phyloP scores from a whole-genome alignment of 2,329 filamentous ascomycete genomes.

The Sclerotiophoma versabilis region DNA sequence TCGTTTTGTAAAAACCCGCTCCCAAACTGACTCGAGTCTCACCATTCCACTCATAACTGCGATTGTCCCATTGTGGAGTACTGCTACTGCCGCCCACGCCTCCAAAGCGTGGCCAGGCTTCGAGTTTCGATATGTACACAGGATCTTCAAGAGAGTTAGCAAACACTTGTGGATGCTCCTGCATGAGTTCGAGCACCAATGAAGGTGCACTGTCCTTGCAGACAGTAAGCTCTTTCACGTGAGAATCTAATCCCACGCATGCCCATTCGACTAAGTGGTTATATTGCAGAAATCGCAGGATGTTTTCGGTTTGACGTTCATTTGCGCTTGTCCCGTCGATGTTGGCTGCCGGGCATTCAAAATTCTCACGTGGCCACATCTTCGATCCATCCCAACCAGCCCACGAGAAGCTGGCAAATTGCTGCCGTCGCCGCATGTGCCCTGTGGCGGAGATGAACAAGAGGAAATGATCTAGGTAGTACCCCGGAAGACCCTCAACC shows the following conservation, averaged over 20 bases:
- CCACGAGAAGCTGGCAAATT: slow-evolving; percentile 13
- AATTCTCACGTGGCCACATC: slow-evolving; percentile 11
- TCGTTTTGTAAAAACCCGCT: background rate
- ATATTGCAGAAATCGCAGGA: background rate
- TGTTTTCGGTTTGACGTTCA: background rate
- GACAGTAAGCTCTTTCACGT: background rate
- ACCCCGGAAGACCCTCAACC: slow-evolving; percentile 7
- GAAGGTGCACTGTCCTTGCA: background rate
- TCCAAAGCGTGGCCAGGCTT: background rate
- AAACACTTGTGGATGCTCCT: background rate
- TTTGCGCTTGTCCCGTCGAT: background rate
- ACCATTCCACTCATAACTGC: background rate
- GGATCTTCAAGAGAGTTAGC: background rate
- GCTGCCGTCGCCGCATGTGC: slow-evolving; percentile 4
- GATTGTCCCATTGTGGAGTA: background rate
- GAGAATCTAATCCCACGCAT: background rate
- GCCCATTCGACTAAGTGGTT: background rate
- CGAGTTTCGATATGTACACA: background rate
- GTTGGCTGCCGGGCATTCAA: background rate
- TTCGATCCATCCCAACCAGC: slow-evolving; percentile 10
- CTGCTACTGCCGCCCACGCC: background rate
- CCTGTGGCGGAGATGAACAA: slow-evolving; percentile 1
- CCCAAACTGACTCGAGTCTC: background rate
- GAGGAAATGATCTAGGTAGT: slow-evolving; percentile 10
- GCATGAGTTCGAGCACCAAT: background rate